Percentiles rank a stretch among this genome's conserved stretches.
phyloP scores from a whole-genome alignment of 768 basidiomycete species.

The Rhodotorula diobovata region DNA sequence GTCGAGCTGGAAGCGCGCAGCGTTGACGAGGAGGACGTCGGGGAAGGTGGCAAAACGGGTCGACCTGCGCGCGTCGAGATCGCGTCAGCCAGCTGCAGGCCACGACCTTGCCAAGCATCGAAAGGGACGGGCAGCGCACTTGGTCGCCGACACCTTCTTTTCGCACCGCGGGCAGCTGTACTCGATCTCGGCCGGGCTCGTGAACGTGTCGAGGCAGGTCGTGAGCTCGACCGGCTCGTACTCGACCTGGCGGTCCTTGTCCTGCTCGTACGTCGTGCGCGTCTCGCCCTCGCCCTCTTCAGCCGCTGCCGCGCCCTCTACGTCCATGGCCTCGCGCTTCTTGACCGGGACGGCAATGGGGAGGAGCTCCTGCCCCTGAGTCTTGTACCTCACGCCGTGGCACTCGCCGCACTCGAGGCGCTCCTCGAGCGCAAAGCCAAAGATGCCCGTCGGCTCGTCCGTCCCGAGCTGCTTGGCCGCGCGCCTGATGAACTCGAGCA shows the following conservation, averaged over 20 bases:
- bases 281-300: conserved; percentile 33
- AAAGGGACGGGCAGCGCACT: conserved; percentile 54
- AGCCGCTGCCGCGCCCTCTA: conserved; percentile 1
- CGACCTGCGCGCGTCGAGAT: conserved; percentile 52
- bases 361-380: conserved; percentile 70
- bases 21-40: conserved; percentile 77
- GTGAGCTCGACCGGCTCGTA: conserved; percentile 63
- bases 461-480: conserved; percentile 27
- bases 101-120: not conserved
- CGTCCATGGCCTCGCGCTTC: conserved; percentile 42
- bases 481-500: conserved; percentile 61
- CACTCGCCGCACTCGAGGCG: conserved; percentile 76
- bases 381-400: conserved; percentile 71
- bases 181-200: conserved; percentile 63
- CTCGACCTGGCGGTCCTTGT: conserved; percentile 51
- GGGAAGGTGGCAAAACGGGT: conserved; percentile 80
- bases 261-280: conserved; percentile 54
- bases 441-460: conserved; percentile 66
- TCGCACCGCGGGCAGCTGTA: conserved; percentile 74
- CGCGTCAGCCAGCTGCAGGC: not conserved
- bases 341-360: conserved; percentile 72
- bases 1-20: conserved; percentile 88
- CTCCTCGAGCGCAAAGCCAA: conserved; percentile 81
- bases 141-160: conserved; percentile 63
- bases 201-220: conserved; percentile 60